These are phyloP conservation scores for Elsinoe arachidis DNA, from an alignment of 2,329 filamentous ascomycete genomes.

Conservation along the genomic window DNA sequence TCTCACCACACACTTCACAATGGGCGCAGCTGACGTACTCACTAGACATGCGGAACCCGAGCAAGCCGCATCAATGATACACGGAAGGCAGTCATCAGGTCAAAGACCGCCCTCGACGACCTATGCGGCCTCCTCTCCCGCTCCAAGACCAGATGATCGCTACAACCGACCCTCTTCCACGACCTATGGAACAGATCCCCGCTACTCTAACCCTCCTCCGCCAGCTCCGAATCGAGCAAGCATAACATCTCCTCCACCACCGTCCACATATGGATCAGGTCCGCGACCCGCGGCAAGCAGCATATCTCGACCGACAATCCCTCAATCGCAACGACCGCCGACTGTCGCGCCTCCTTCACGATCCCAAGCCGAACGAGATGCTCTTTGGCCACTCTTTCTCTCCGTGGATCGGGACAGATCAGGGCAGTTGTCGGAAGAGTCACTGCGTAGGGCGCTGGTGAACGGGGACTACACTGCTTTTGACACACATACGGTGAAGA, in stretches of 20 bases:
- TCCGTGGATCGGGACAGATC: constrained; percentile 80
- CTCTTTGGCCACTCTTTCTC: constrained; percentile 74
- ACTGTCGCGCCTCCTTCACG: constrained; percentile 42
- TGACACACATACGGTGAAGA: constrained; percentile 84
- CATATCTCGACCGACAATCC: constrained; percentile 53
- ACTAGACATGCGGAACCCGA: constrained; percentile 50
- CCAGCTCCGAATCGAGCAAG: constrained; percentile 6
- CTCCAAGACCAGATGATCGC: constrained; percentile 31
- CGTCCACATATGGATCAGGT: constrained; percentile 43
- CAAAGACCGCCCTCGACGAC: constrained; percentile 29
- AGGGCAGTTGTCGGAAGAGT: constrained; percentile 75
- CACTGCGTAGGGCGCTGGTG: constrained; percentile 82
- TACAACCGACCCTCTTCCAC: constrained; percentile 21
- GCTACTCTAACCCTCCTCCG: constrained; percentile 11
- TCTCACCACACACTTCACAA: constrained; percentile 15
- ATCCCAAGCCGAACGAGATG: constrained; percentile 55
- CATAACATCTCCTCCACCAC: constrained; percentile 39
- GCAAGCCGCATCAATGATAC: constrained; percentile 37
- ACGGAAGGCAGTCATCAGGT: constrained; percentile 20
- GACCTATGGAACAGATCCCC: constrained; percentile 4
- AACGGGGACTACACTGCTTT: constrained; percentile 96
- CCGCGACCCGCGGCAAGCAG: constrained; percentile 49
- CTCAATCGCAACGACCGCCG: constrained; percentile 36
- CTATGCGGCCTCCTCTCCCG: constrained; percentile 32
- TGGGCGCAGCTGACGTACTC: constrained; percentile 5